Percentiles rank a stretch among this genome's conserved stretches.
Conservation (phyloP, 1,284 basidiomycete species). For the Bjerkandera adusta region DNA sequence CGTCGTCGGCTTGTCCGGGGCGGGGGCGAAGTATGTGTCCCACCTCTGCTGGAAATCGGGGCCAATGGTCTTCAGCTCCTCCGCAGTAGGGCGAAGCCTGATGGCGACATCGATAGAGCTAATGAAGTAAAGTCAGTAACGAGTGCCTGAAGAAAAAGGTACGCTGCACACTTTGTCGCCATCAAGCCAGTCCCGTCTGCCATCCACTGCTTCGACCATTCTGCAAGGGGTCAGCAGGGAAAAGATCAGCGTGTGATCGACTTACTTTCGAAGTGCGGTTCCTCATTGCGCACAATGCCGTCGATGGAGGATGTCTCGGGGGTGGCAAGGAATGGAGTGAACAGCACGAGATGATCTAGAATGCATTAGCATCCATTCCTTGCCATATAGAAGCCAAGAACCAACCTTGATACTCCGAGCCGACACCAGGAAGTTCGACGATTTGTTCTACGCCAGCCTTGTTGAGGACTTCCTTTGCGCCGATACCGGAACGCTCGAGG, state of each 20-base stretch:
- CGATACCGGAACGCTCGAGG: slow-evolving; percentile 41
- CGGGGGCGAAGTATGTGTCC: slow-evolving; percentile 35
- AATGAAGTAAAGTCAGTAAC: neutral
- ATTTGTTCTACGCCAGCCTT: slow-evolving; percentile 37
- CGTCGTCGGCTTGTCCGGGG: slow-evolving; percentile 43
- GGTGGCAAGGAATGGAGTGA: slow-evolving; percentile 35
- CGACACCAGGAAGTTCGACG: slow-evolving; percentile 56
- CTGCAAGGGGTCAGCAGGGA: slow-evolving; percentile 25
- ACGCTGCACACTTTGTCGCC: slow-evolving; percentile 41
- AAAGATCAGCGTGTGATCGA: neutral
- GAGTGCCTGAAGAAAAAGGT: neutral
- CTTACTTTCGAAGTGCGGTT: slow-evolving; percentile 23
- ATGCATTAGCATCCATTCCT: neutral
- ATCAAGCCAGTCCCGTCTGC: slow-evolving; percentile 45
- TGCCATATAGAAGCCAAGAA: neutral
- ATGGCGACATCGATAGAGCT: slow-evolving; percentile 41
- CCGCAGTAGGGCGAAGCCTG: slow-evolving; percentile 40
- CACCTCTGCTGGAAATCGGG: slow-evolving; percentile 37
- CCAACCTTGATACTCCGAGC: slow-evolving; percentile 44
- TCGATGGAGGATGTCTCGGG: slow-evolving; percentile 45
- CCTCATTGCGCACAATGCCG: slow-evolving; percentile 37
- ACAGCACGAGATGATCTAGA: slow-evolving; percentile 41
- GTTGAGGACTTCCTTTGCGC: slow-evolving; percentile 34
- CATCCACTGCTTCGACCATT: slow-evolving; percentile 40
- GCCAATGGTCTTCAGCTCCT: slow-evolving; percentile 41